Conservation (phyloP, 2,329 filamentous ascomycete species). For the Fonsecaea pedrosoi region DNA sequence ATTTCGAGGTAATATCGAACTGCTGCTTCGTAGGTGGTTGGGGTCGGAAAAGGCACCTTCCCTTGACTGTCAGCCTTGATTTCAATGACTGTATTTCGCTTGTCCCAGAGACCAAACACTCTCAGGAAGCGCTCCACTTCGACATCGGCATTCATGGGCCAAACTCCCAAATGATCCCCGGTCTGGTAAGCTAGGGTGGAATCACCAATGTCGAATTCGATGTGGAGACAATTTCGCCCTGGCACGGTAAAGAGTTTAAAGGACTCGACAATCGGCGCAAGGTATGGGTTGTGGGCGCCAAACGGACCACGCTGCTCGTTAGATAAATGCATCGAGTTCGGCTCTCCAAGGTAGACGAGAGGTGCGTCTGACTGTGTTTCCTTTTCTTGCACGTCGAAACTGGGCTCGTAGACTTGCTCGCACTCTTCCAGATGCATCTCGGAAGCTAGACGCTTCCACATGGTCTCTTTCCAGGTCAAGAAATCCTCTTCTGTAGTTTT, state of each 20-base stretch:
- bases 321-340: slow-evolving; percentile 93
- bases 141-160: slow-evolving; percentile 91
- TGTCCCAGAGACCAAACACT: slow-evolving; percentile 75
- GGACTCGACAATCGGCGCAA: slow-evolving; percentile 91
- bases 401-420: slow-evolving; percentile 92
- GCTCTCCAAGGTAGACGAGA: slow-evolving; percentile 87
- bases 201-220: slow-evolving; percentile 89
- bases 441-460: slow-evolving; percentile 75
- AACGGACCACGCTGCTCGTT: slow-evolving; percentile 83
- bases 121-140: slow-evolving; percentile 90
- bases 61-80: slow-evolving; percentile 94
- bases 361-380: slow-evolving; percentile 67
- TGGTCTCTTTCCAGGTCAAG: slow-evolving; percentile 99
- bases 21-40: slow-evolving; percentile 93
- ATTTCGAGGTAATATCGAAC: slow-evolving; percentile 96
- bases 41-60: slow-evolving; percentile 96
- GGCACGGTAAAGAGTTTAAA: slow-evolving; percentile 86
- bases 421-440: slow-evolving; percentile 91
- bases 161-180: slow-evolving; percentile 94
- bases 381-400: slow-evolving; percentile 81
- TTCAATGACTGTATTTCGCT: slow-evolving; percentile 80
- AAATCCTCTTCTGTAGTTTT: slow-evolving; percentile 99
- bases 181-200: slow-evolving; percentile 94
- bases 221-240: slow-evolving; percentile 91
- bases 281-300: slow-evolving; percentile 96